A percentile compares a stretch with the other conserved stretches of the same genome.
Evolutionary conservation across 345 rosid species (phyloP).

Genomic region (Firmiana major): DNA sequence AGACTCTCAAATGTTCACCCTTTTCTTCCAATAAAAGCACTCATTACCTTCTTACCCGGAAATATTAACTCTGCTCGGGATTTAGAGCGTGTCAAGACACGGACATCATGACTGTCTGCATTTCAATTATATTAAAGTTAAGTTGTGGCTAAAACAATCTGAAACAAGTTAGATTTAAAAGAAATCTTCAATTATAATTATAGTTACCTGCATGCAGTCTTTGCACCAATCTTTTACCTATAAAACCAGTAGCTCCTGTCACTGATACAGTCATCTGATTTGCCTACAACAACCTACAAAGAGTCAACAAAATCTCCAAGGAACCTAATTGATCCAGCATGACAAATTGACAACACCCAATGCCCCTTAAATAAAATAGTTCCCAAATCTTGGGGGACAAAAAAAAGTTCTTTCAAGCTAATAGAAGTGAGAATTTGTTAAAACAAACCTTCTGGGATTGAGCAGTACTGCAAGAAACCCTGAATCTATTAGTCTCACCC

Average conservation of each 20-base stretch:
- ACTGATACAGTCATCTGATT: slow-evolving; percentile 74
- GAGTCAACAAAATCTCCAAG: slow-evolving; percentile 14
- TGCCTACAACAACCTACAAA: slow-evolving; percentile 32
- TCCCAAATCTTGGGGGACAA: neutral
- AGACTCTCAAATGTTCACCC: slow-evolving; percentile 6
- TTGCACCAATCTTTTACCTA: slow-evolving; percentile 79
- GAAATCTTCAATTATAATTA: neutral
- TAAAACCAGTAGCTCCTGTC: slow-evolving; percentile 94
- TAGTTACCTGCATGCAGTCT: slow-evolving; percentile 66
- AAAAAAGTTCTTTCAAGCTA: neutral
- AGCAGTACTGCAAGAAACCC: slow-evolving; percentile 42
- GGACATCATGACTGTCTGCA: slow-evolving; percentile 66
- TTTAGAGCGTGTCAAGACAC: slow-evolving; percentile 82
- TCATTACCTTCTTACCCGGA: slow-evolving; percentile 98
- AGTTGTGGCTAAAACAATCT: neutral
- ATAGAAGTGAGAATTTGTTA: neutral
- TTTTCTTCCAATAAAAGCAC: slow-evolving; percentile 6
- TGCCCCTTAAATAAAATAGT: neutral
- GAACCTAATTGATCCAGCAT: neutral
- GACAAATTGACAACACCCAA: neutral
- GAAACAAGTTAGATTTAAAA: neutral
- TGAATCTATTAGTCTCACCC: slow-evolving; percentile 32
- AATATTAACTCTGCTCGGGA: slow-evolving; percentile 79
- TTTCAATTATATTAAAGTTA: neutral
- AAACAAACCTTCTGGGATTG: slow-evolving; percentile 49